Evolutionary conservation across 257 asterid genomes (phyloP).

Genomic region (Cinchona pubescens): DNA sequence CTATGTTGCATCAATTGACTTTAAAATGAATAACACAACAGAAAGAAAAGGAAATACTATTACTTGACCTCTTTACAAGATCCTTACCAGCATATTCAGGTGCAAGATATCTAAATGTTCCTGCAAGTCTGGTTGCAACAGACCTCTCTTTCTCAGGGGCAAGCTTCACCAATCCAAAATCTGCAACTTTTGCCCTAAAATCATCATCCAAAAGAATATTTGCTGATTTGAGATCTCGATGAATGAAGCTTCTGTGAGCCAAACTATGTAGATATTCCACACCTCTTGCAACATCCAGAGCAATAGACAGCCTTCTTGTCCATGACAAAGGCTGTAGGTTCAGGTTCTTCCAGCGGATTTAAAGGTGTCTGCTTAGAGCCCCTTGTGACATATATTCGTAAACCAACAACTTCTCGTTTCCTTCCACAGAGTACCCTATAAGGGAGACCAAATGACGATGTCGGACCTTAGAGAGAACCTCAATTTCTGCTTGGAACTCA

Average conservation of each 20-base stretch:
- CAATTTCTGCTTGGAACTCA: slow-evolving; percentile 70
- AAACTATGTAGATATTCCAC: slow-evolving; percentile 71
- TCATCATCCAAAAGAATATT: slow-evolving; percentile 66
- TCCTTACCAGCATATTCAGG: slow-evolving; percentile 82
- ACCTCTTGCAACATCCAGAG: slow-evolving; percentile 79
- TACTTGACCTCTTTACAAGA: background rate
- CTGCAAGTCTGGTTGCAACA: slow-evolving; percentile 67
- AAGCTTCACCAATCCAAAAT: slow-evolving; percentile 75
- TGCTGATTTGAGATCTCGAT: slow-evolving; percentile 73
- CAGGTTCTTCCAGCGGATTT: slow-evolving; percentile 55
- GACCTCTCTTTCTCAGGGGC: slow-evolving; percentile 69
- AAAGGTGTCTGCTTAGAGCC: slow-evolving; percentile 70
- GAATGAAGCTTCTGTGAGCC: slow-evolving; percentile 72
- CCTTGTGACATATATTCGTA: slow-evolving; percentile 81
- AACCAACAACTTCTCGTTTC: slow-evolving; percentile 66
- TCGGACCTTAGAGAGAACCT: slow-evolving; percentile 69
- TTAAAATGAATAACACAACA: background rate
- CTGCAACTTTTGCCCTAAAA: slow-evolving; percentile 75
- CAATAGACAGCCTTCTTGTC: slow-evolving; percentile 60
- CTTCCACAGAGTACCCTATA: slow-evolving; percentile 58
- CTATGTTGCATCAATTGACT: background rate
- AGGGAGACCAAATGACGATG: slow-evolving; percentile 81
- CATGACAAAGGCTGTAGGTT: slow-evolving; percentile 60
- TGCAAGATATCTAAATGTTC: slow-evolving; percentile 83
- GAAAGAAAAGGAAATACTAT: background rate